Conservation (phyloP, 257 asterid genomes). For the Linaria vulgaris region DNA sequence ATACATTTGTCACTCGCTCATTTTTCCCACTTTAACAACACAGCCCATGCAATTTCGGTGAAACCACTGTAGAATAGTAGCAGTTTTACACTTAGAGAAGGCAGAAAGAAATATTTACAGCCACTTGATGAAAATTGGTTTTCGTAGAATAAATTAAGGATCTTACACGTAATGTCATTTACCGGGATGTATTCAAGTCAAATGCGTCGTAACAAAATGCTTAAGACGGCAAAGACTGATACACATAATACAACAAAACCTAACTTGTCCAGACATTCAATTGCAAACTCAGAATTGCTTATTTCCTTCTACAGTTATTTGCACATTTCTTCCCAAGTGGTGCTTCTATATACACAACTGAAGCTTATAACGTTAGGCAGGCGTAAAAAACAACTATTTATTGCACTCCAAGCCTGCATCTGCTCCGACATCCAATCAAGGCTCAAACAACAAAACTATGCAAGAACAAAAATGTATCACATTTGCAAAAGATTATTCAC, state of each 20-base stretch:
- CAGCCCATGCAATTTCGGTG: no score
- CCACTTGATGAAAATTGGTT: neutral
- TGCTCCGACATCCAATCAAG: constrained; percentile 15
- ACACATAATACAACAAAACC: constrained; percentile 15
- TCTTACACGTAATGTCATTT: constrained; percentile 9
- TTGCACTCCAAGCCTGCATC: constrained; percentile 8
- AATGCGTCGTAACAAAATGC: constrained; percentile 4
- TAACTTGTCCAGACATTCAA: constrained; percentile 18
- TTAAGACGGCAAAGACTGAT: constrained; percentile 13
- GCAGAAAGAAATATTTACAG: neutral
- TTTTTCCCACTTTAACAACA: no score
- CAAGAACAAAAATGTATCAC: constrained; percentile 34
- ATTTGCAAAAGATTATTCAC: constrained; percentile 70
- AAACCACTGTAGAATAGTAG: neutral
- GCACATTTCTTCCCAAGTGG: constrained; percentile 27
- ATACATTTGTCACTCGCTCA: neutral
- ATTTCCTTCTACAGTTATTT: constrained; percentile 27
- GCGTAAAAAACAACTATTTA: constrained; percentile 6
- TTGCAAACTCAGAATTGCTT: constrained; percentile 9
- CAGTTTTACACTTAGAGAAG: neutral
- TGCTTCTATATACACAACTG: constrained; percentile 27
- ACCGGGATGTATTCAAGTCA: constrained; percentile 1
- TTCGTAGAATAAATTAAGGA: neutral
- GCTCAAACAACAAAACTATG: constrained; percentile 13
- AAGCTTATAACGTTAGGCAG: constrained; percentile 25